phyloP scores from a whole-genome alignment of 768 basidiomycete species.

The Phylloporus sp. region DNA sequence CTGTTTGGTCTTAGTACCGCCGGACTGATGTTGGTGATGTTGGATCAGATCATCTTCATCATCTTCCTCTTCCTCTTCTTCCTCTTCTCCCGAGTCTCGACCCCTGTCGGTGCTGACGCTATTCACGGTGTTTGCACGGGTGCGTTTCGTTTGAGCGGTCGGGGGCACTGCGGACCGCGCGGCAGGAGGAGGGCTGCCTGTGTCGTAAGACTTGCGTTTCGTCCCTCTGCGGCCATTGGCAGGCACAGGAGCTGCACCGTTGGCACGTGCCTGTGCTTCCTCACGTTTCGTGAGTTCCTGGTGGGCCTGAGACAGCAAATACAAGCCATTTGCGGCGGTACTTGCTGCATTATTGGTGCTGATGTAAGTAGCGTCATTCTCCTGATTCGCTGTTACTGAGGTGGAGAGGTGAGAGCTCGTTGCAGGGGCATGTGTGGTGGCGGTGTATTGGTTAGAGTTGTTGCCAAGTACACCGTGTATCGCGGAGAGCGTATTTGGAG shows the following conservation, averaged over 20 bases:
- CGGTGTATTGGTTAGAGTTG: constrained; percentile 22
- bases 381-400: constrained; percentile 33
- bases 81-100: constrained; percentile 36
- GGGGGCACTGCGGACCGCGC: constrained; percentile 24
- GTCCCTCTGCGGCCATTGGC: constrained; percentile 44
- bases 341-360: constrained; percentile 55
- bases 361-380: constrained; percentile 32
- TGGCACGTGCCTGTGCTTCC: constrained; percentile 67
- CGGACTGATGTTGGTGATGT: constrained; percentile 19
- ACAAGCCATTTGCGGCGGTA: constrained; percentile 86
- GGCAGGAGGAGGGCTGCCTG: constrained; percentile 33
- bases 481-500: constrained; percentile 52
- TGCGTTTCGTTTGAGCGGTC: constrained; percentile 30
- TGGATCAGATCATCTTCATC: constrained; percentile 33
- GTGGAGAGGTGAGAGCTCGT: constrained; percentile 34
- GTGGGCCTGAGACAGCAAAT: constrained; percentile 90
- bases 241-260: constrained; percentile 31
- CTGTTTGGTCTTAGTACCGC: constrained; percentile 20
- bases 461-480: constrained; percentile 72
- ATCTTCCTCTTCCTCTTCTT: constrained; percentile 38
- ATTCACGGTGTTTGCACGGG: constrained; percentile 34
- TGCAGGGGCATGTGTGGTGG: constrained; percentile 30
- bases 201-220: constrained; percentile 66
- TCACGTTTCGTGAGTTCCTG: constrained; percentile 96
- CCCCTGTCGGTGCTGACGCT: constrained; percentile 27